phyloP scores from a whole-genome alignment of 257 asterid genomes.

The Perilla frutescens region DNA sequence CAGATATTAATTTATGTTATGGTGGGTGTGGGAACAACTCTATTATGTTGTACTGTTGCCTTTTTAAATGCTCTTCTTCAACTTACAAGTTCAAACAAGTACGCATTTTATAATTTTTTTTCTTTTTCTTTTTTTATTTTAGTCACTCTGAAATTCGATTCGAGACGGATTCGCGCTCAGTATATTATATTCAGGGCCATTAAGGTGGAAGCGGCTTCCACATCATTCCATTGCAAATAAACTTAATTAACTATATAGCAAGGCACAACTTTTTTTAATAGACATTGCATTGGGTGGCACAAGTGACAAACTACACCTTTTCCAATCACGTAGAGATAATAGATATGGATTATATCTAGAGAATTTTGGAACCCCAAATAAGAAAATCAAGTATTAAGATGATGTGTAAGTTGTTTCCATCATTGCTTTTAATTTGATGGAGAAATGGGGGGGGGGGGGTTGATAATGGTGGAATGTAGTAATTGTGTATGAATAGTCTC shows the following conservation, averaged over 20 bases:
- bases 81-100: background rate
- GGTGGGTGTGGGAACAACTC: background rate
- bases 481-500: constrained; percentile 24
- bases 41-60: background rate
- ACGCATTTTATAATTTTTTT: background rate
- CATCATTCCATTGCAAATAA: constrained; percentile 3
- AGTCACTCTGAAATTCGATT: background rate
- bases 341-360: constrained; percentile 48
- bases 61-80: background rate
- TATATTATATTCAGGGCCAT: constrained; percentile 17
- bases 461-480: constrained; percentile 34
- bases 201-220: constrained; percentile 34
- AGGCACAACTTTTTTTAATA: background rate
- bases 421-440: constrained; percentile 31
- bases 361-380: constrained; percentile 39
- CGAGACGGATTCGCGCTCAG: background rate
- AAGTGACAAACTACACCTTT: constrained; percentile 59
- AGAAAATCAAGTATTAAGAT: constrained; percentile 17
- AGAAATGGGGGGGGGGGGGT: constrained; percentile 35
- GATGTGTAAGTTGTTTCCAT: constrained; percentile 41
- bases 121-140: background rate
- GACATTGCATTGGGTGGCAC: constrained; percentile 24
- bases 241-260: background rate
- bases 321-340: constrained; percentile 24
- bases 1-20: no score